Evolutionary conservation across 352 stramenopile species (phyloP).

Genomic region (Pythium insidiosum): DNA sequence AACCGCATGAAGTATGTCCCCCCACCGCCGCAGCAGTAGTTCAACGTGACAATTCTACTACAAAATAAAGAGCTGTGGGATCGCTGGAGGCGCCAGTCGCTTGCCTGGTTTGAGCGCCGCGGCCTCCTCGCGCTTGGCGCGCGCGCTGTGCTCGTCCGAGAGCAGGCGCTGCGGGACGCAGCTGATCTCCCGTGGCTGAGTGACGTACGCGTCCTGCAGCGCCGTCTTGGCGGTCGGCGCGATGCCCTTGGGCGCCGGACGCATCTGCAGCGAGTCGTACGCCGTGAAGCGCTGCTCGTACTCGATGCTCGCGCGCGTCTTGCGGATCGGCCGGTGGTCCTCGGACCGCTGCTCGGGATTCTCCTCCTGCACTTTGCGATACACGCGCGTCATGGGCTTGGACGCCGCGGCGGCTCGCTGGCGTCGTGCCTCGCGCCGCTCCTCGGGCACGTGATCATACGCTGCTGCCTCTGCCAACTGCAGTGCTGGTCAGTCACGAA

Average conservation of each 20-base stretch:
- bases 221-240: conserved; percentile 29
- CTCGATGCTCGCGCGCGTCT: conserved; percentile 55
- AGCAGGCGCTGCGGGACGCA: conserved; percentile 31
- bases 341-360: conserved; percentile 6
- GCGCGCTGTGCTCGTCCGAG: neutral
- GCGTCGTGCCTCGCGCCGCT: conserved; percentile 12
- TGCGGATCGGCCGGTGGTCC: conserved; percentile 22
- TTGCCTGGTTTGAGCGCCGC: conserved; percentile 25
- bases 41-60: conserved; percentile 16
- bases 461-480: conserved; percentile 48
- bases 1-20: conserved; percentile 62
- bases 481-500: neutral
- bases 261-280: conserved; percentile 27
- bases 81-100: conserved; percentile 23
- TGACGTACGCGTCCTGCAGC: conserved; percentile 68
- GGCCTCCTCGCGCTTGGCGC: conserved; percentile 1
- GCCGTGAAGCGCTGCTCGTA: conserved; percentile 41
- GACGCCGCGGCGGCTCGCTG: conserved; percentile 4
- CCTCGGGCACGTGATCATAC: conserved; percentile 39
- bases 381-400: conserved; percentile 57
- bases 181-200: conserved; percentile 46
- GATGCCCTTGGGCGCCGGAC: conserved; percentile 36
- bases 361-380: conserved; percentile 22
- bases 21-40: conserved; percentile 18
- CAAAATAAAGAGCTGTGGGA: conserved; percentile 69